Evolutionary conservation across 83 land plant species (phyloP), one percentile per base, ranked within the genome.

Genomic region (Isoetes engelmannii): DNA sequence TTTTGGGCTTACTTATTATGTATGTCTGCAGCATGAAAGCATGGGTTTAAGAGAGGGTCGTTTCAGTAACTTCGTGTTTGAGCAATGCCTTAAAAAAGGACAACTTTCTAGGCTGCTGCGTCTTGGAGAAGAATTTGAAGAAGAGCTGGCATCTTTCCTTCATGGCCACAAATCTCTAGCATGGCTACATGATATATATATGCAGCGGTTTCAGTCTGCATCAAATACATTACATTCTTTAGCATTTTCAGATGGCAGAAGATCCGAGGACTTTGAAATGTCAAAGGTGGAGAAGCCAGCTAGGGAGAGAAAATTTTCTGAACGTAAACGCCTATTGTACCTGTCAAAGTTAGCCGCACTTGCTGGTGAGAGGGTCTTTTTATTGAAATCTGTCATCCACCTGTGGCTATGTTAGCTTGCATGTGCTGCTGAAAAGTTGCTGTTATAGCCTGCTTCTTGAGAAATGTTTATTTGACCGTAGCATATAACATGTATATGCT

Each of bases 71-170:
- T 95, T 84, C 80, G 99, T 91, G 5, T 95, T 95, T 68, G 77
- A 84, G 53, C 86, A 86, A 67, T 72, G 87, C 59, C 79, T 84
- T 63, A 72, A 85, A 62, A 79, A 57, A 6, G 69, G 72, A 21
- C 87, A 91, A 59, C 79, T 78, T 64, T 72, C 89, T 4, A 89
- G 87, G 75, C 88, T 95, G 46, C 72, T 91, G 58, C 88, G 99
- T 45, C 81, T 95, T 49, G 99, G 99, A 21, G 97, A 95, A 78
- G 99, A 95, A 68, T 95, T 95, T 72, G 86, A 60, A 55, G 99
- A 88, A 71, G 91, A 91, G 67, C 80, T 95, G 7, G 82, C 84
- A 62, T 69, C 68, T 42, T 95, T 91, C 70, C 80, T 95, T 42
- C 85, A 85, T 76, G 74, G 82, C 44, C 87, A 87, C 53, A 86